Conservation (phyloP, 169 alveolate genomes). For the Cryptosporidium ryanae region DNA sequence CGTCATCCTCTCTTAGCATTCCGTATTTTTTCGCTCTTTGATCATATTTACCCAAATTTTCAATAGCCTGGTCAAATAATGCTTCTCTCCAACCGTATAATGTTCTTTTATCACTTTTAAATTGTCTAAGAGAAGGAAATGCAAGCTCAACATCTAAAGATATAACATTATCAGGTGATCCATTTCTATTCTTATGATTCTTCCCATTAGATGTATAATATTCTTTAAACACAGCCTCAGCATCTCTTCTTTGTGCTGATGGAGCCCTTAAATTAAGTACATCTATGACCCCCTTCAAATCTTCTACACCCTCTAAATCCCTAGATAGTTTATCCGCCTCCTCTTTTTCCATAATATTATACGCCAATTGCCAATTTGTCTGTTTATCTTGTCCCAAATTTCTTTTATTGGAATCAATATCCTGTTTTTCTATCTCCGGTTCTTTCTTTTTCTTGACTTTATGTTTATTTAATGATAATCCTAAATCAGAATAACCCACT, state of each 20-base stretch:
- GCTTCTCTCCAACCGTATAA: conserved; percentile 63
- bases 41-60: conserved; percentile 60
- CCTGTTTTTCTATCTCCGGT: conserved; percentile 25
- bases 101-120: conserved; percentile 13
- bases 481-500: not conserved
- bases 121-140: not conserved
- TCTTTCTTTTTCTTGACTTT: conserved; percentile 7
- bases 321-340: conserved; percentile 8
- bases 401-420: not conserved
- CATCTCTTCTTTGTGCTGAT: conserved; percentile 41
- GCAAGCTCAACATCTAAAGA: not conserved
- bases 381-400: conserved; percentile 24
- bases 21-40: conserved; percentile 64
- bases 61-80: conserved; percentile 68
- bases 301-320: conserved; percentile 56
- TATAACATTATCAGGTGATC: not conserved
- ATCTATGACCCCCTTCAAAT: conserved; percentile 33
- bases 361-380: conserved; percentile 24
- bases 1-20: conserved; percentile 9
- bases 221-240: conserved; percentile 42
- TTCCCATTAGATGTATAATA: conserved; percentile 28
- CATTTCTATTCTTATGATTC: not conserved
- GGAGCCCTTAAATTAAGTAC: not conserved
- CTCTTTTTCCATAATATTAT: conserved; percentile 15
- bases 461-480: not conserved